Conservation (phyloP, 2,329 filamentous ascomycete species). For the Aureobasidium lini region DNA sequence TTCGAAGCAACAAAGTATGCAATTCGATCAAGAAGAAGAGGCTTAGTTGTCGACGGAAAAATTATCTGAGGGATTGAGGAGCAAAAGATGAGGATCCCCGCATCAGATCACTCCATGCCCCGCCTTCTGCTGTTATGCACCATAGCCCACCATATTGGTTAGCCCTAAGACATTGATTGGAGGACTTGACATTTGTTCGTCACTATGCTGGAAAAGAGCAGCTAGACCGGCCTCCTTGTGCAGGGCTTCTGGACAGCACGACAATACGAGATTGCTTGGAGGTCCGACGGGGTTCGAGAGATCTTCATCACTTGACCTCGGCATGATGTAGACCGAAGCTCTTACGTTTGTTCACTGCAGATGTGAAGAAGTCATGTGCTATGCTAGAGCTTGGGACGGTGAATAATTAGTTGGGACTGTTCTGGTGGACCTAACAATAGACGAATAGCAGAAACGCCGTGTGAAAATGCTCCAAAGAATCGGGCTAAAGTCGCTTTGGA, state of each 20-base stretch:
- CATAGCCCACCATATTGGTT: background rate
- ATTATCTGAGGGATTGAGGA: background rate
- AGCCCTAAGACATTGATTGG: background rate
- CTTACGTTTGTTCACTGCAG: background rate
- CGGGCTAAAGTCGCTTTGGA: background rate
- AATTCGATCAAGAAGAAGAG: background rate
- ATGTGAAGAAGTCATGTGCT: background rate
- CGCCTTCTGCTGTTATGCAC: background rate
- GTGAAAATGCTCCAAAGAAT: background rate
- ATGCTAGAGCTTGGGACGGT: background rate
- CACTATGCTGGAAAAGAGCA: background rate
- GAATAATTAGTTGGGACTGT: background rate
- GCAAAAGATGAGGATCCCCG: constrained; percentile 7
- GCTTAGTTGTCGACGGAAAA: constrained; percentile 8
- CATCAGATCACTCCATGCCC: constrained; percentile 1
- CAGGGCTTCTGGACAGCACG: no score
- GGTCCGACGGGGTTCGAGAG: background rate
- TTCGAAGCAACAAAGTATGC: background rate
- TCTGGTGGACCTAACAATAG: background rate
- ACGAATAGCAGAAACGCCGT: background rate
- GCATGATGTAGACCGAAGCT: background rate
- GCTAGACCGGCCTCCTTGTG: background rate
- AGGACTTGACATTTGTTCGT: background rate
- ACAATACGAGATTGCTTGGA: constrained; percentile 3
- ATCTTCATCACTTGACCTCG: background rate